Evolutionary conservation across 2,329 filamentous ascomycete genomes (phyloP), one percentile per base, ranked within the genome.

Genomic region (Chrysoporthe cubensis): DNA sequence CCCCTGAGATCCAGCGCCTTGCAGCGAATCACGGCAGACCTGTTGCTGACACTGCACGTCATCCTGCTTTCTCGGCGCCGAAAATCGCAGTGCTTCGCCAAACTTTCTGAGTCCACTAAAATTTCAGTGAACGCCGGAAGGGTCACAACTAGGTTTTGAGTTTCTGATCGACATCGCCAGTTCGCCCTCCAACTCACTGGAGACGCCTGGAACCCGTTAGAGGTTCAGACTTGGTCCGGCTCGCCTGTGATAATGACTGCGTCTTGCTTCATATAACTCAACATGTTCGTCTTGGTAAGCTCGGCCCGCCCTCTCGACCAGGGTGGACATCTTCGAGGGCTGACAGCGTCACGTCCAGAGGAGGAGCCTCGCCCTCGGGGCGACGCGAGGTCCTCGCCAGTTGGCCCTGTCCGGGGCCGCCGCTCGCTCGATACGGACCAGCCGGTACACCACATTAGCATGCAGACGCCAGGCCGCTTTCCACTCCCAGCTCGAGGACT

Each of bases 401-500:
- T 66, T 71, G 50, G 66, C 57, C 34, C 57, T 57, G 56, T 64
- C 48, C 48, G 64, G 68, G n/a, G 34, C 62, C 43, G 40, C 69
- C 62, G 66, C 64, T 42, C 63, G 43, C 40, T 40, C 37, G 54
- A 54, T 64, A 54, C 46, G 59, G 40, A 60, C 34, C 59, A 43
- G 32, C 50, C 64, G 61, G 48, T 74, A 71, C 63, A 71, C 66
- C 56, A 73, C 65, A 37, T 62, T 54, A 9, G 64, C 64, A 34
- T 74, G 75, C 63, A 76, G 76, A 65, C 83, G 83, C 71, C 50
- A 62, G 16, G 81, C 88, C 75, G 85, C 84, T 68, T 92, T 92
- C 74, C 87, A 88, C 67, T 85, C 89, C 2, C 87, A 91, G 76
- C 82, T 87, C 66, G 85, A 90, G 68, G 85, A 85, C 71, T 78